Evolutionary conservation across 768 basidiomycete genomes (phyloP).

Genomic region (Mycena rosella): DNA sequence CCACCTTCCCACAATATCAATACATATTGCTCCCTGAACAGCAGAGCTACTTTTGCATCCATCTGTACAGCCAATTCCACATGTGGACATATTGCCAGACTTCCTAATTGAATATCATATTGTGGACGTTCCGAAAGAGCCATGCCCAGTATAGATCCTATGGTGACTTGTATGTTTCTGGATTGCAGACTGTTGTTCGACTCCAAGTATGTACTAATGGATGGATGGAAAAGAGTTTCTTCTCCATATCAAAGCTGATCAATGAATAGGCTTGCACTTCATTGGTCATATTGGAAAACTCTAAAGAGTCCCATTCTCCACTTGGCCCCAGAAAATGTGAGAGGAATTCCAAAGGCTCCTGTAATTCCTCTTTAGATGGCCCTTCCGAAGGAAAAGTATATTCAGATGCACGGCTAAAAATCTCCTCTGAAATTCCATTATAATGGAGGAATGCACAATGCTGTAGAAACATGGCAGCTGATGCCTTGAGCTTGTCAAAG

Average conservation of each 20-base stretch:
- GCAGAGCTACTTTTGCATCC: no score
- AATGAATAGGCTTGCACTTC: neutral
- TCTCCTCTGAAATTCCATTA: constrained; percentile 8
- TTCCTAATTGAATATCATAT: neutral
- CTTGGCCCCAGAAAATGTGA: neutral
- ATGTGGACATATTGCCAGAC: neutral
- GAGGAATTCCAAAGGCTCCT: neutral
- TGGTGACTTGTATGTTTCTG: neutral
- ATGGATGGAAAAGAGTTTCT: neutral
- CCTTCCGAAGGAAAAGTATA: neutral
- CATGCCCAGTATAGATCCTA: neutral
- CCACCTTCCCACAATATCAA: neutral
- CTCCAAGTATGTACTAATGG: constrained; percentile 8
- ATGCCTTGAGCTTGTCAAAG: constrained; percentile 3
- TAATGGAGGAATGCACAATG: constrained; percentile 9
- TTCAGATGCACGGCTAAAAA: neutral
- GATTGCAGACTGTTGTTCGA: neutral
- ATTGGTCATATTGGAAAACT: neutral
- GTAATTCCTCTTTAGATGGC: neutral
- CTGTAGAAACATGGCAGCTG: constrained; percentile 9
- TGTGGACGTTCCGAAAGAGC: neutral
- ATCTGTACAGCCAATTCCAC: neutral
- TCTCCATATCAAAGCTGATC: neutral
- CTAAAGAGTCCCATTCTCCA: neutral
- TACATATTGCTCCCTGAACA: neutral